Conservation (phyloP, 352 stramenopile species). For the Globisporangium perplexum region DNA sequence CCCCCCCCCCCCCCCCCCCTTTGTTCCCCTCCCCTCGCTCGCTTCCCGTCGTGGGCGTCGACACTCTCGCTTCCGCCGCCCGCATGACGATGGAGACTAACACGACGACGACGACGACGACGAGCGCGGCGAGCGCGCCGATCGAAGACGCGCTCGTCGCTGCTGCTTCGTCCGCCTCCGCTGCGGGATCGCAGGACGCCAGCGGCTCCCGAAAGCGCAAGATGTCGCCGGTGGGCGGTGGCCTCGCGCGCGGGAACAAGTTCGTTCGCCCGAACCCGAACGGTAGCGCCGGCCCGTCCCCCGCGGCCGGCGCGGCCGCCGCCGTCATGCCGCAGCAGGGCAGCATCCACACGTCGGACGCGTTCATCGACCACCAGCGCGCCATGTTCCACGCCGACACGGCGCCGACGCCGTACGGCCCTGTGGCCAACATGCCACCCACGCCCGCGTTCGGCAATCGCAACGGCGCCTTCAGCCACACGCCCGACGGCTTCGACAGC, state of each 20-base stretch:
- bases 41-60: no score
- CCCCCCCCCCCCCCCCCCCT: background rate
- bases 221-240: conserved; percentile 35
- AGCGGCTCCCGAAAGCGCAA: conserved; percentile 56
- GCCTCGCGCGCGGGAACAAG: conserved; percentile 44
- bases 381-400: conserved; percentile 67
- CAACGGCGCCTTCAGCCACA: conserved; percentile 48
- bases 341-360: conserved; percentile 50
- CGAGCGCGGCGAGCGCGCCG: background rate
- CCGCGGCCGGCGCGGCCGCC: conserved; percentile 7
- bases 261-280: conserved; percentile 31
- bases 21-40: background rate
- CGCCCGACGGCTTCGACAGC: conserved; percentile 59
- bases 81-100: conserved; percentile 4
- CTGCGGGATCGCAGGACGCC: conserved; percentile 18
- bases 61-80: no score
- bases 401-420: conserved; percentile 74
- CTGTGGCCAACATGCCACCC: conserved; percentile 73
- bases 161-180: conserved; percentile 2
- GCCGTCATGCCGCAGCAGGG: conserved; percentile 25
- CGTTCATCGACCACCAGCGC: conserved; percentile 76
- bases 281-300: conserved; percentile 1
- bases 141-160: conserved; percentile 9
- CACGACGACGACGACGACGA: background rate
- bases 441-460: conserved; percentile 73